A percentile compares a stretch with the other conserved stretches of the same genome.
Evolutionary conservation across 352 stramenopile species (phyloP).

Genomic region (Aphanomyces invadans): DNA sequence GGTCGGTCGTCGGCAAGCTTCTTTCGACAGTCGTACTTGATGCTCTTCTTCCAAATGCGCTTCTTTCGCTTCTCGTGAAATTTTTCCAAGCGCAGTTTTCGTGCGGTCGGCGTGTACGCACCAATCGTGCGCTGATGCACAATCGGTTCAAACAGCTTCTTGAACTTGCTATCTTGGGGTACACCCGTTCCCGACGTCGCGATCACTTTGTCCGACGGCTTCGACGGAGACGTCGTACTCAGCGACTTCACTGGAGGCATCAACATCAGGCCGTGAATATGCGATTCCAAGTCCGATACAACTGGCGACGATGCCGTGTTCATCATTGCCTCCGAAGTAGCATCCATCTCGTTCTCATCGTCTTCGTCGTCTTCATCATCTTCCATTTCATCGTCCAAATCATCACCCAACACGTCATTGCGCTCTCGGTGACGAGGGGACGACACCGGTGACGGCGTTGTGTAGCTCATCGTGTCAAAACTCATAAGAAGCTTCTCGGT

Average conservation of each 20-base stretch:
- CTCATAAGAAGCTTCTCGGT: constrained; percentile 75
- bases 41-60: constrained; percentile 97
- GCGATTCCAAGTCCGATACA: constrained; percentile 16
- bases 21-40: constrained; percentile 99
- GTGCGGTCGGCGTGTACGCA: constrained; percentile 91
- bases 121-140: constrained; percentile 73
- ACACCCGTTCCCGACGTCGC: too few species aligned
- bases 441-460: constrained; percentile 66
- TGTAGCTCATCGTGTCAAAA: constrained; percentile 83
- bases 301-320: neutral
- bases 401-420: constrained; percentile 25
- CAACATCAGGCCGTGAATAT: constrained; percentile 12
- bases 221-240: constrained; percentile 24
- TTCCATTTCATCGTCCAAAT: constrained; percentile 28
- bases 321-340: neutral
- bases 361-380: constrained; percentile 25
- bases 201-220: constrained; percentile 30
- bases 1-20: constrained; percentile 95
- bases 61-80: constrained; percentile 97
- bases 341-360: constrained; percentile 24
- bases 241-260: constrained; percentile 15
- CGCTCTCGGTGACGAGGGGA: constrained; percentile 38
- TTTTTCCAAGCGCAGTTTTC: constrained; percentile 90
- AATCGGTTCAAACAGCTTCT: constrained; percentile 23
- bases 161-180: constrained; percentile 27